Base-by-base conservation (phyloP, 345 rosid species). In the Excoecaria agallocha region DNA sequence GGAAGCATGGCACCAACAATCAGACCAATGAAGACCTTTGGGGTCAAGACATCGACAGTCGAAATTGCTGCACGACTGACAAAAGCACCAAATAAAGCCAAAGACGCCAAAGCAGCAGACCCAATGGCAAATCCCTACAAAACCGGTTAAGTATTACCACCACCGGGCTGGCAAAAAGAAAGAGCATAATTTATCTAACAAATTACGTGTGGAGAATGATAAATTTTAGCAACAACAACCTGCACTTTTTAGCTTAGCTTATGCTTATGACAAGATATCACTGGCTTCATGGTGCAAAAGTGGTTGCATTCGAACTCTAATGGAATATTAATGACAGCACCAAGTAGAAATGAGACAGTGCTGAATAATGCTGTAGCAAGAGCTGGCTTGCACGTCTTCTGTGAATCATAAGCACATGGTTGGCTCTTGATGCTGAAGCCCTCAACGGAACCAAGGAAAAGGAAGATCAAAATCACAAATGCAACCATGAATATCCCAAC, bases 1-100 rank as follows among this genome's bases (percentile, higher is more conserved):
- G 97, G 97, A 76, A 89, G 97, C 97, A 94, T 92, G 13, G 98
- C 97, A 76, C 97, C 98, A 7, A 90, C 97, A 50, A 94, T 79
- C 69, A 92, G 81, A 50, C 98, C 98, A 48, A 94, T 90, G 71
- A 94, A 90, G 59, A 94, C 97, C 78, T 90, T 92, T 8, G 97
- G 98, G 56, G 97, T 90, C 89, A 92, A 84, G 7, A 94, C 97
- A 84, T 94, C 89, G 0, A 94, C 97, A 5, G 87, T 92, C 65
- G 87, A 82, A 76, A 94, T 84, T 20, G 82, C 75, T 75, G 98
- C 97, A 43, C 97, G 94, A 81, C 98, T 94, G 77, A 94, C 97
- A 75, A 88, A 92, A 62, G 97, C 97, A 72, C 98, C 98, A 69
- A 92, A 94, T 8, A 94, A 85, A n/a, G 98, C 98, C 50, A 94